phyloP scores from a whole-genome alignment of 345 rosid genomes.

The Brassica juncea region DNA sequence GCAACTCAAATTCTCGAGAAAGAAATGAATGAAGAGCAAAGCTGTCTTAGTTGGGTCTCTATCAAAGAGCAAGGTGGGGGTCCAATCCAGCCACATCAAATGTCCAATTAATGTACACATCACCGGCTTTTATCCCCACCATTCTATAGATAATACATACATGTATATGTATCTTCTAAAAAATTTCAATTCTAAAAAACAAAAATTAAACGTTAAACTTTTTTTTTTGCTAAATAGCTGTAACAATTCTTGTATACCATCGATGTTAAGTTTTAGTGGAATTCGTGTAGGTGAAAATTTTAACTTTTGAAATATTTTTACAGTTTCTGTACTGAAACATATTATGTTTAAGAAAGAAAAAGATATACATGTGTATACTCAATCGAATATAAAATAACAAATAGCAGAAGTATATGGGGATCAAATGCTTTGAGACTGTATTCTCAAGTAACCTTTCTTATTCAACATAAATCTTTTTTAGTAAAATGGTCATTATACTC shows the following conservation, averaged over 20 bases:
- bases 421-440: background rate
- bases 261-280: background rate
- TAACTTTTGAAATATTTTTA: background rate
- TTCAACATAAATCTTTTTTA: background rate
- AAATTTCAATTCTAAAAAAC: background rate
- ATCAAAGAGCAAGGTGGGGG: conserved; percentile 40
- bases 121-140: background rate
- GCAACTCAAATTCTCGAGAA: conserved; percentile 20
- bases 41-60: conserved; percentile 31
- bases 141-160: background rate
- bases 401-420: background rate
- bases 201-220: background rate
- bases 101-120: conserved; percentile 35
- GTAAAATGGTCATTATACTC: background rate
- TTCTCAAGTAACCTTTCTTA: background rate
- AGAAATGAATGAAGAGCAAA: conserved; percentile 34
- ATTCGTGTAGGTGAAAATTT: background rate
- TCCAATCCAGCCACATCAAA: conserved; percentile 43
- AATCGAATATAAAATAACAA: background rate
- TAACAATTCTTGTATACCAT: background rate
- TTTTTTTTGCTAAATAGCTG: background rate
- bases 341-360: background rate
- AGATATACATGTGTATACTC: background rate
- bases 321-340: no score
- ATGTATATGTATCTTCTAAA: background rate